A percentile compares a stretch with the other conserved stretches of the same genome.
phyloP scores from a whole-genome alignment of 1,284 basidiomycete genomes.

The Mrakiaceae sp. region DNA sequence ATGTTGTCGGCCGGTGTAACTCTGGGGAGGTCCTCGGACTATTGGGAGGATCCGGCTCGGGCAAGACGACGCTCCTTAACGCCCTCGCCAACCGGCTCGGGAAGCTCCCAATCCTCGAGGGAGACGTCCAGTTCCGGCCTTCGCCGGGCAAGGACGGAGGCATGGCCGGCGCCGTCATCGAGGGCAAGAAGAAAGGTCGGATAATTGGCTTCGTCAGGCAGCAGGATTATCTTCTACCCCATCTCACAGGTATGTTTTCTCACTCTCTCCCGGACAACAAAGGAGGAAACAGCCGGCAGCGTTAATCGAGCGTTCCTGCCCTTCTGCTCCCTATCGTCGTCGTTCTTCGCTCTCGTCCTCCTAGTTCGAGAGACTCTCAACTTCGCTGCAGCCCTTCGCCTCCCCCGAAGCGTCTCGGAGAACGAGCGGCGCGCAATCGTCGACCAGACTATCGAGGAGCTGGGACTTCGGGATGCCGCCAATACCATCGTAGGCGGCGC shows the following conservation, averaged over 20 bases:
- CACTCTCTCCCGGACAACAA: too few species aligned
- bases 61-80: constrained; percentile 38
- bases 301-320: neutral
- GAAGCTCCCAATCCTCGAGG: constrained; percentile 28
- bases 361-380: constrained; percentile 42
- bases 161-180: constrained; percentile 11
- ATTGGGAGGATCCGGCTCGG: constrained; percentile 1
- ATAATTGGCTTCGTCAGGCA: constrained; percentile 35
- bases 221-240: constrained; percentile 34
- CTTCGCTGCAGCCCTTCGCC: constrained; percentile 41
- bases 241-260: constrained; percentile 30
- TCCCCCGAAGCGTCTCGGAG: constrained; percentile 35
- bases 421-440: constrained; percentile 36
- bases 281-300: too few species aligned
- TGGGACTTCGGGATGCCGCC: constrained; percentile 43
- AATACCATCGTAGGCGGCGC: constrained; percentile 42
- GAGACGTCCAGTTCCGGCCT: constrained; percentile 24
- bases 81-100: constrained; percentile 32
- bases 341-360: neutral
- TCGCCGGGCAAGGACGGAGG: neutral
- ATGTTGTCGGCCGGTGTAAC: constrained; percentile 30
- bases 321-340: neutral
- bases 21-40: constrained; percentile 35
- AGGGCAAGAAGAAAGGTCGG: constrained; percentile 27
- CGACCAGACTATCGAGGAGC: constrained; percentile 43